Base-by-base conservation (phyloP, 2,329 filamentous ascomycete species). In the Epichloe gansuensis region DNA sequence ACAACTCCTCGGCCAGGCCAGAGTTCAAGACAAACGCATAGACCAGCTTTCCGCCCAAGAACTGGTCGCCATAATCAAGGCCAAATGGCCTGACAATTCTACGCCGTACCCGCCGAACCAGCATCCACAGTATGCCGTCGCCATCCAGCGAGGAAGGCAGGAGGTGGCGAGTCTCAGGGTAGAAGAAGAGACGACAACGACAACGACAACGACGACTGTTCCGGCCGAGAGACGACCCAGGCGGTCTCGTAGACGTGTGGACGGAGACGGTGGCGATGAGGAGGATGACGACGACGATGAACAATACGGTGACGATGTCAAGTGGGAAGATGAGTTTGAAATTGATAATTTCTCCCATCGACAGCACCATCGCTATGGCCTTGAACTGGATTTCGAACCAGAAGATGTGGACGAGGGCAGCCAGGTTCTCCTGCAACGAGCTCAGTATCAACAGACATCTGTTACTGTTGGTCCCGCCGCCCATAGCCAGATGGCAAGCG, bases 11-110 rank as follows among this genome's bases (percentile, higher is more conserved):
- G 31, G 34, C 7, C 31, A 47, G 17, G 12, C 13, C n/a, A 21
- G 39, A 36, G 47, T 49, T 4, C 47, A 49, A 36, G 47, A 49
- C 47, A 49, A 43, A 40, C 41, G 17, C 34, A 45, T 51, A 15
- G 17, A 31, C 49, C 49, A 51, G 36, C 50, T 51, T 3, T 38
- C 42, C 9, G 43, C 35, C n/a, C 23, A 15, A 13, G 50, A 51
- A 8, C 50, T 51, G 11, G 25, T 31, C 31, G 35, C 34, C 23
- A 45, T 46, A 43, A 36, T 51, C 23, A 5, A 12, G 2, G 36
- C 36, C 50, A 51, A 47, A 23, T 51, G 50, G 50, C 31, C 21
- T 4, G 36, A 9, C 7, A n/a, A 12, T n/a, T 34, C 15, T 21
- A 1, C 1, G 27, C 27, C 34, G 27, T 40, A 47, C n/a, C 50